Conservation (phyloP, 345 rosid species). For the Streptanthus diversifolius region DNA sequence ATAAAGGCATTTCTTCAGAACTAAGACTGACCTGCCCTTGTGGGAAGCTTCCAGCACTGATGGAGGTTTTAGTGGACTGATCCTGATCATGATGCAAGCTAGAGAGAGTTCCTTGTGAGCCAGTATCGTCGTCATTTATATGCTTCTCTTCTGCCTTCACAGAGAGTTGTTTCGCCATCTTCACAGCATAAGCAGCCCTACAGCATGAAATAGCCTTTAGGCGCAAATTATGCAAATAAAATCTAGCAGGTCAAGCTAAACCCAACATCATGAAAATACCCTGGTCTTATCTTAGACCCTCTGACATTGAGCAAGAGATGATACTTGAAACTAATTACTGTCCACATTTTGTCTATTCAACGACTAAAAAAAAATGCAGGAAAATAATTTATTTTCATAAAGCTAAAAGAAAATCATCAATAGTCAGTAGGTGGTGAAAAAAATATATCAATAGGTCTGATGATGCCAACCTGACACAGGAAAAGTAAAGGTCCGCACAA, state of each 20-base stretch:
- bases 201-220: constrained; percentile 25
- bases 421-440: constrained; percentile 14
- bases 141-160: constrained; percentile 72
- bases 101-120: constrained; percentile 79
- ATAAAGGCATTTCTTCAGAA: constrained; percentile 61
- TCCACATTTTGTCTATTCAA: not conserved
- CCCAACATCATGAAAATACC: not conserved
- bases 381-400: not conserved
- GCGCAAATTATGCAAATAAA: constrained; percentile 1
- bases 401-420: constrained; percentile 2
- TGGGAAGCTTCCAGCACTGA: constrained; percentile 86
- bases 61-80: constrained; percentile 77
- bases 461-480: constrained; percentile 82
- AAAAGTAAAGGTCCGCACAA: constrained; percentile 91
- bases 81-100: constrained; percentile 84
- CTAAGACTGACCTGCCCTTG: constrained; percentile 80
- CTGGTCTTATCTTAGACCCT: constrained; percentile 11
- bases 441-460: constrained; percentile 14
- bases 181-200: constrained; percentile 92
- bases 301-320: constrained; percentile 6
- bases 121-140: constrained; percentile 62
- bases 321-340: constrained; percentile 6
- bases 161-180: constrained; percentile 76
- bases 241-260: constrained; percentile 8
- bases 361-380: not conserved